phyloP scores from a whole-genome alignment of 192 early-diverging fungal genomes.

The Backusella circina region DNA sequence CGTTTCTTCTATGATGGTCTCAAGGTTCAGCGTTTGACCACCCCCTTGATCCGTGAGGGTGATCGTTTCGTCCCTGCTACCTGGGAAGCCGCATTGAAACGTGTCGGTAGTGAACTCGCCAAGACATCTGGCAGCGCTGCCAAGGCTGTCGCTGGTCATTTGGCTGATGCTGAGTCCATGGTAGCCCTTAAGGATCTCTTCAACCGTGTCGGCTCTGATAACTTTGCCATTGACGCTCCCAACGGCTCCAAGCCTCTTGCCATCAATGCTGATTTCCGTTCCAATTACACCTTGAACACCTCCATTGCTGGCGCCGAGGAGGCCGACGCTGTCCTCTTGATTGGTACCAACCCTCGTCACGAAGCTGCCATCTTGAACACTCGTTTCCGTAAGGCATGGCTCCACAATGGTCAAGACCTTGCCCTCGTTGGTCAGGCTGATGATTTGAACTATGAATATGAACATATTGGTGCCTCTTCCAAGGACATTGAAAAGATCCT shows the following conservation, averaged over 20 bases:
- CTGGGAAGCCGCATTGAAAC: conserved; percentile 83
- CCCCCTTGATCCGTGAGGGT: conserved; percentile 82
- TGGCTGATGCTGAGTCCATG: conserved; percentile 92
- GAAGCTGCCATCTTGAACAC: conserved; percentile 96
- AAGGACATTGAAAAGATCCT: conserved; percentile 67
- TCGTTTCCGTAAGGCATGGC: conserved; percentile 90
- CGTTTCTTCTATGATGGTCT: conserved; percentile 94
- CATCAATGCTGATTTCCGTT: conserved; percentile 75
- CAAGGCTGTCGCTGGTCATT: conserved; percentile 85
- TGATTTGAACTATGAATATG: conserved; percentile 90
- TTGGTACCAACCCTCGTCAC: conserved; percentile 95
- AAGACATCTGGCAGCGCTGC: conserved; percentile 60
- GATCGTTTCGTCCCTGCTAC: conserved; percentile 78
- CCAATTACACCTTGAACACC: conserved; percentile 85
- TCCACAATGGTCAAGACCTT: conserved; percentile 76
- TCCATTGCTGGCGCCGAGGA: conserved; percentile 87
- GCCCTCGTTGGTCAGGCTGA: conserved; percentile 76
- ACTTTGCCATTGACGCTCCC: conserved; percentile 70
- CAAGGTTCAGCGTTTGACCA: conserved; percentile 92
- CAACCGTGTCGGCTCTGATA: conserved; percentile 83
- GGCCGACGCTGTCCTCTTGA: conserved; percentile 86
- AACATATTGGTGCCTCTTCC: conserved; percentile 70
- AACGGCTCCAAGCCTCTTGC: conserved; percentile 47
- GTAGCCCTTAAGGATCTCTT: conserved; percentile 95
- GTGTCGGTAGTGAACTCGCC: conserved; percentile 63